phyloP scores from a whole-genome alignment of 352 stramenopile species.

The Thraustotheca clavata region DNA sequence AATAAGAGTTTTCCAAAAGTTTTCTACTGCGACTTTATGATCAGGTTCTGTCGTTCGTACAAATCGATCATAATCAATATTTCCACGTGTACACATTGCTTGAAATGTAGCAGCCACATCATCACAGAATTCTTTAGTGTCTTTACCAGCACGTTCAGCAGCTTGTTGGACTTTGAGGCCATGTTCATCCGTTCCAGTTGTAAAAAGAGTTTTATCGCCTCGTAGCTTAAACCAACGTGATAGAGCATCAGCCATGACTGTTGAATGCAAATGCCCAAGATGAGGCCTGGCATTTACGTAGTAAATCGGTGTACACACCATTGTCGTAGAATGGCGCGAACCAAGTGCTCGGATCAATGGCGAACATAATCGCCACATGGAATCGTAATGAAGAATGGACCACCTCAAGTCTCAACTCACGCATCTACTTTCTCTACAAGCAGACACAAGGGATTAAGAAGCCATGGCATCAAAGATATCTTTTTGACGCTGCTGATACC shows the following conservation, averaged over 20 bases:
- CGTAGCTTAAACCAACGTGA: slow-evolving; percentile 68
- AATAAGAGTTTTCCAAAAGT: slow-evolving; percentile 89
- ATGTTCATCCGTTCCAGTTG: slow-evolving; percentile 98
- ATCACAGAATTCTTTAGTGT: slow-evolving; percentile 90
- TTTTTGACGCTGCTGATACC: too few relatives aligned
- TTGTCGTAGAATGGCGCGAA: slow-evolving; percentile 24
- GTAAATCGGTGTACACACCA: slow-evolving; percentile 99
- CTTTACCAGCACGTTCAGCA: slow-evolving; percentile 70
- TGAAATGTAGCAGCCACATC: slow-evolving; percentile 86
- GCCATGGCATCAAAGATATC: too few relatives aligned
- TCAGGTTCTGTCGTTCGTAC: slow-evolving; percentile 94
- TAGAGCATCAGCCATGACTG: slow-evolving; percentile 82
- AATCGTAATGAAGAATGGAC: too few relatives aligned
- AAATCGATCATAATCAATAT: slow-evolving; percentile 92
- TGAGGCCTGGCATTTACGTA: slow-evolving; percentile 99
- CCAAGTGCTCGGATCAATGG: too few relatives aligned
- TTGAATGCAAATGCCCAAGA: slow-evolving; percentile 98
- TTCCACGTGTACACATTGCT: slow-evolving; percentile 82
- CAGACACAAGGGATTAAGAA: too few relatives aligned
- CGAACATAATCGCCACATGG: too few relatives aligned
- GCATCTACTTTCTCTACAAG: too few relatives aligned
- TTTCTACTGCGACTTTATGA: slow-evolving; percentile 87
- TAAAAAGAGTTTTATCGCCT: slow-evolving; percentile 75
- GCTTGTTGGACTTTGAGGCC: slow-evolving; percentile 90
- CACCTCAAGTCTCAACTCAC: too few relatives aligned